Conservation (phyloP, 169 alveolate genomes). For the Eimeria acervulina region DNA sequence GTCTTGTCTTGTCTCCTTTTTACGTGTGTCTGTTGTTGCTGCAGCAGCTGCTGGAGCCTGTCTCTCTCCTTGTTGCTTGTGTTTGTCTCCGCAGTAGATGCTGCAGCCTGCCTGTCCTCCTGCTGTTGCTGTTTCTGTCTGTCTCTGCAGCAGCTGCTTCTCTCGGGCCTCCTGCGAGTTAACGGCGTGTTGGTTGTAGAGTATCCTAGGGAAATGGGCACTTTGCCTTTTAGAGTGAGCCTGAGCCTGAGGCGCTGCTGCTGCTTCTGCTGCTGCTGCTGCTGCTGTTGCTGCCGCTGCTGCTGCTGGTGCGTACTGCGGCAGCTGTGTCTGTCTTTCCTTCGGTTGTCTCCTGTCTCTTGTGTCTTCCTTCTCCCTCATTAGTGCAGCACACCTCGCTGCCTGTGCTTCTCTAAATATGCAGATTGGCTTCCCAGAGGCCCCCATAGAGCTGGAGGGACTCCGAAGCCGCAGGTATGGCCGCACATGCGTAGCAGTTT, state of each 20-base stretch:
- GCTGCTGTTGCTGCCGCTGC: too few species aligned
- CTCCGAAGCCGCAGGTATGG: slow-evolving; percentile 70
- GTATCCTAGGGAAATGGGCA: slow-evolving; percentile 69
- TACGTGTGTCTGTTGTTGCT: neutral
- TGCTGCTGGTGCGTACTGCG: too few species aligned
- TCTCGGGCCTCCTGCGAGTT: slow-evolving; percentile 37
- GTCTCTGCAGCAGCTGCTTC: slow-evolving; percentile 20
- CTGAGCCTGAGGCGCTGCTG: too few species aligned
- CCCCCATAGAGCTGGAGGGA: slow-evolving; percentile 66
- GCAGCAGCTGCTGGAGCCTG: slow-evolving; percentile 34
- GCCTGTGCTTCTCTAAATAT: neutral
- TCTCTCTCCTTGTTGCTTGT: neutral
- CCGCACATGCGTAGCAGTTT: slow-evolving; percentile 76
- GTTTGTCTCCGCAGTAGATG: neutral
- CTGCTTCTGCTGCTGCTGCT: too few species aligned
- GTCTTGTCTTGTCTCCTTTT: neutral
- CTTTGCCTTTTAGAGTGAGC: slow-evolving; percentile 51
- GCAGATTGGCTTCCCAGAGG: slow-evolving; percentile 46
- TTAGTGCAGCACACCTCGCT: neutral
- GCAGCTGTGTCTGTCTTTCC: too few species aligned
- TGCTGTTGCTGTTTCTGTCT: too few species aligned
- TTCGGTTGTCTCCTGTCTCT: too few species aligned
- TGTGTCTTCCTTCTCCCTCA: neutral
- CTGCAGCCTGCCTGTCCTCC: too few species aligned
- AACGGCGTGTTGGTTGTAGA: slow-evolving; percentile 48